phyloP scores from a whole-genome alignment of 2,329 filamentous ascomycete species.

The Monascus ruber region DNA sequence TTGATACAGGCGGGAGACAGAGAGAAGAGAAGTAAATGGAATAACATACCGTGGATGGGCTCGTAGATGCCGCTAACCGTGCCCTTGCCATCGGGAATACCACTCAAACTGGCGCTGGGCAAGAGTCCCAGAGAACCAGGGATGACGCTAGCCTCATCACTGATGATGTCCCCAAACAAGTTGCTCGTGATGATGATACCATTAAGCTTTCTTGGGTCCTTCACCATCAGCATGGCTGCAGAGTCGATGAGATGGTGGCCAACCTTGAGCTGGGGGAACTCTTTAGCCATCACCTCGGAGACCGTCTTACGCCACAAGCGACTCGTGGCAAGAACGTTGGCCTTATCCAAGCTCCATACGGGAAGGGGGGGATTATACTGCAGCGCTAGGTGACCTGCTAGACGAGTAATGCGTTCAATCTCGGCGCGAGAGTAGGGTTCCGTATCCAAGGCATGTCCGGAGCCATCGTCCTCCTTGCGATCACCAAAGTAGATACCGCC shows the following conservation, averaged over 20 bases:
- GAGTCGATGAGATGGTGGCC: slow-evolving; percentile 89
- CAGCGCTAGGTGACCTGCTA: slow-evolving; percentile 71
- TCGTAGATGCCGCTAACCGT: slow-evolving; percentile 93
- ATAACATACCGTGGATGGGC: slow-evolving; percentile 72
- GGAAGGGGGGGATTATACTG: slow-evolving; percentile 63
- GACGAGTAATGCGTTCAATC: slow-evolving; percentile 75
- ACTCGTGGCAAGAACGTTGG: slow-evolving; percentile 85
- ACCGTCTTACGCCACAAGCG: slow-evolving; percentile 83
- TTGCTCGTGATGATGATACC: slow-evolving; percentile 90
- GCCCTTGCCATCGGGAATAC: slow-evolving; percentile 72
- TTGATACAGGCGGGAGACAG: neutral
- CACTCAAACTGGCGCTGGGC: slow-evolving; percentile 76
- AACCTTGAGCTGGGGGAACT: slow-evolving; percentile 78
- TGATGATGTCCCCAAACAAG: slow-evolving; percentile 91
- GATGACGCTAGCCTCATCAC: slow-evolving; percentile 89
- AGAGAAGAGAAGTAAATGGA: neutral
- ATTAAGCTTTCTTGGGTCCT: slow-evolving; percentile 79
- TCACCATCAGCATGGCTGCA: slow-evolving; percentile 96
- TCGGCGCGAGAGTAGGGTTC: slow-evolving; percentile 77
- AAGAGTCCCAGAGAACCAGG: slow-evolving; percentile 80
- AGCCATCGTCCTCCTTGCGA: slow-evolving; percentile 62
- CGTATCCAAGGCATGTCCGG: slow-evolving; percentile 67
- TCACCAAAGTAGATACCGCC: slow-evolving; percentile 95
- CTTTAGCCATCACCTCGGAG: slow-evolving; percentile 69
- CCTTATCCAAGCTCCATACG: slow-evolving; percentile 87